These are phyloP conservation scores for Conidiobolus incongruus DNA, from an alignment of 371 early-diverging fungal species.

Conservation along the genomic window DNA sequence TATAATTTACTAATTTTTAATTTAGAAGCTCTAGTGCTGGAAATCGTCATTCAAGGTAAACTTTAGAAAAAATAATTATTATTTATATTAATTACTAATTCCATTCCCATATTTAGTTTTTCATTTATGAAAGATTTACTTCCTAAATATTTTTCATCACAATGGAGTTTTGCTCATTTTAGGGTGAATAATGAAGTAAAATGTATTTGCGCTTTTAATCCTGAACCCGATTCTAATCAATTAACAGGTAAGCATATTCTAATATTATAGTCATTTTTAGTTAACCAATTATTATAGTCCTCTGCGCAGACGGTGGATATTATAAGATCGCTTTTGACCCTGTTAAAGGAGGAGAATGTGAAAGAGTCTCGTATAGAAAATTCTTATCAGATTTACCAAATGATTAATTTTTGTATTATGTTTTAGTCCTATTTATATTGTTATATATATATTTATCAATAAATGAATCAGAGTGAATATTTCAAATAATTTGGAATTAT, in stretches of 20 bases:
- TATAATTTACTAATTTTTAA: background rate
- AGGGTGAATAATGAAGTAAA: conserved; percentile 50
- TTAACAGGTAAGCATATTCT: too few species aligned
- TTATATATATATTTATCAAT: too few species aligned
- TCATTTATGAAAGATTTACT: conserved; percentile 76
- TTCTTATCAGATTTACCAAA: conserved; percentile 12
- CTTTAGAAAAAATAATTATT: background rate
- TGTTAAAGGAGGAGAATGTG: conserved; percentile 55
- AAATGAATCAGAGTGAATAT: too few species aligned
- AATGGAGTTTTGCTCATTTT: conserved; percentile 84
- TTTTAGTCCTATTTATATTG: too few species aligned
- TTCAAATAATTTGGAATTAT: too few species aligned
- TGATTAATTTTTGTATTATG: too few species aligned
- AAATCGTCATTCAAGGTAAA: conserved; percentile 36
- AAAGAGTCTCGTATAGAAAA: conserved; percentile 31
- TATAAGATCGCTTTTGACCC: conserved; percentile 68
- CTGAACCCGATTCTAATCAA: conserved; percentile 24
- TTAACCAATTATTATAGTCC: conserved; percentile 14
- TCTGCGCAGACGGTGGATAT: conserved; percentile 69
- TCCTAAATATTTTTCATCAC: conserved; percentile 82
- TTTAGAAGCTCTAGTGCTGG: conserved; percentile 8
- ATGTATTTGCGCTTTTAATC: conserved; percentile 55
- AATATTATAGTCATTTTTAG: too few species aligned
- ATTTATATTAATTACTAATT: background rate
- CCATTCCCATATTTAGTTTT: conserved; percentile 20